phyloP scores from a whole-genome alignment of 2,329 filamentous ascomycete genomes.

The Calonectria naviculata region DNA sequence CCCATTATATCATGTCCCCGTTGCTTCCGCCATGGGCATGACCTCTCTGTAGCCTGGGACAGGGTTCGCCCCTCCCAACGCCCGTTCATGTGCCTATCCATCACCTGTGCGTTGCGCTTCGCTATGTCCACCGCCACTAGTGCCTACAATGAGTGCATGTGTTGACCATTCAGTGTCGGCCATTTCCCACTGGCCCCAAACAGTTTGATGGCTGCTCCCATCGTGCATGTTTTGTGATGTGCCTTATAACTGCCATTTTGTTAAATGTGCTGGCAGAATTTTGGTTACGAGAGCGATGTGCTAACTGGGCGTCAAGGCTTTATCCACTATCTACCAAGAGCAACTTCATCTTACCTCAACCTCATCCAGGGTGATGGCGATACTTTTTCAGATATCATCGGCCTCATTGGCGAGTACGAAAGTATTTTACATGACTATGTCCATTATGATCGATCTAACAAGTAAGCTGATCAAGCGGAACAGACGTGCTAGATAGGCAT shows the following conservation, averaged over 20 bases:
- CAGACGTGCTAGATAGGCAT: conserved; percentile 82
- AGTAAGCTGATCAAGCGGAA: conserved; percentile 27
- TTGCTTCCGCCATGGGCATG: conserved; percentile 31
- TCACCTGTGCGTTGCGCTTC: conserved; percentile 5
- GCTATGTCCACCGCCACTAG: not conserved
- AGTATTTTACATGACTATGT: conserved; percentile 48
- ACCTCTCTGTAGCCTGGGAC: conserved; percentile 30
- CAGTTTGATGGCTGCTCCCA: not conserved
- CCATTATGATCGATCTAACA: conserved; percentile 11
- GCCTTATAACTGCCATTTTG: conserved; percentile 6
- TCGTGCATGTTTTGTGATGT: conserved; percentile 15
- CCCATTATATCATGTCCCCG: conserved; percentile 27
- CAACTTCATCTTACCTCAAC: conserved; percentile 56
- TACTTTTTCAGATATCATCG: conserved; percentile 78
- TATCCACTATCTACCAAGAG: conserved; percentile 66
- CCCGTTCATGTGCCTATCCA: conserved; percentile 3
- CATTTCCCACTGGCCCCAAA: not conserved
- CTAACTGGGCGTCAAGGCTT: conserved; percentile 43
- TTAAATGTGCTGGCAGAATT: conserved; percentile 30
- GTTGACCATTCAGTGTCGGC: not conserved
- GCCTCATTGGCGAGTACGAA: conserved; percentile 83
- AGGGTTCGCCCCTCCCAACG: conserved; percentile 3
- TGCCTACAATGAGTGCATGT: not conserved
- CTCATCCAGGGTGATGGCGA: conserved; percentile 69
- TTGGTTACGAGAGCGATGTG: conserved; percentile 18